Percentiles rank a stretch among this genome's conserved stretches.
Conservation (phyloP, 2,329 filamentous ascomycete species). For the Reticulascus tulasneorum region DNA sequence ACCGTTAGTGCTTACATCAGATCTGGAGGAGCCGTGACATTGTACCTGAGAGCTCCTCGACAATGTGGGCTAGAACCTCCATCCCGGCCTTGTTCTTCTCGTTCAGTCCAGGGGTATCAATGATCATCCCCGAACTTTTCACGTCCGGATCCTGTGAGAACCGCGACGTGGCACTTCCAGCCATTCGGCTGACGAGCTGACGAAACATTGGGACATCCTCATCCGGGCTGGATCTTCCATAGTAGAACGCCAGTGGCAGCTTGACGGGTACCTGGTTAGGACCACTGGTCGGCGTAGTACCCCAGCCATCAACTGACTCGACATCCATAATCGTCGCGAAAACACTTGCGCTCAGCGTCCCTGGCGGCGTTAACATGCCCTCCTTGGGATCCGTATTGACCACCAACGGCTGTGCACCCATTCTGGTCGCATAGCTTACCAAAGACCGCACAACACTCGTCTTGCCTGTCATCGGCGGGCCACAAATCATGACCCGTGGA, state of each 20-base stretch:
- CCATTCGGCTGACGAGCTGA: constrained; percentile 70
- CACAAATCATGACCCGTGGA: constrained; percentile 80
- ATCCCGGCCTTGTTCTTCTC: constrained; percentile 63
- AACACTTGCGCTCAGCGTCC: constrained; percentile 79
- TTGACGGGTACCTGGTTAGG: constrained; percentile 87
- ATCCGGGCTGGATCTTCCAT: constrained; percentile 69
- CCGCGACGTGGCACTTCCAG: constrained; percentile 72
- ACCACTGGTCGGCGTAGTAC: constrained; percentile 84
- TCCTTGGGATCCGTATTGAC: constrained; percentile 84
- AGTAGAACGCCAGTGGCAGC: constrained; percentile 86
- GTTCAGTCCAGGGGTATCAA: constrained; percentile 75
- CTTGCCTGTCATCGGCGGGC: constrained; percentile 76
- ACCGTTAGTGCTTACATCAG: constrained; percentile 23
- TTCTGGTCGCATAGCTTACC: constrained; percentile 73
- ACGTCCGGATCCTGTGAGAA: constrained; percentile 71
- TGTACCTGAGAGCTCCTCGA: constrained; percentile 52
- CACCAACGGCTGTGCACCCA: constrained; percentile 70
- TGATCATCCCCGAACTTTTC: constrained; percentile 71
- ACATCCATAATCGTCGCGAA: constrained; percentile 86
- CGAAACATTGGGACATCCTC: constrained; percentile 71
- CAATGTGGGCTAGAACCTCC: constrained; percentile 76
- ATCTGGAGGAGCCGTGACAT: background rate
- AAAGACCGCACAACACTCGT: constrained; percentile 75
- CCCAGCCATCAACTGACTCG: constrained; percentile 75
- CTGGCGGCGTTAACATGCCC: constrained; percentile 72